Percentiles rank a stretch among this genome's conserved stretches.
Evolutionary conservation across 305 asterid species (phyloP).

Genomic region (Fraxinus greggii): DNA sequence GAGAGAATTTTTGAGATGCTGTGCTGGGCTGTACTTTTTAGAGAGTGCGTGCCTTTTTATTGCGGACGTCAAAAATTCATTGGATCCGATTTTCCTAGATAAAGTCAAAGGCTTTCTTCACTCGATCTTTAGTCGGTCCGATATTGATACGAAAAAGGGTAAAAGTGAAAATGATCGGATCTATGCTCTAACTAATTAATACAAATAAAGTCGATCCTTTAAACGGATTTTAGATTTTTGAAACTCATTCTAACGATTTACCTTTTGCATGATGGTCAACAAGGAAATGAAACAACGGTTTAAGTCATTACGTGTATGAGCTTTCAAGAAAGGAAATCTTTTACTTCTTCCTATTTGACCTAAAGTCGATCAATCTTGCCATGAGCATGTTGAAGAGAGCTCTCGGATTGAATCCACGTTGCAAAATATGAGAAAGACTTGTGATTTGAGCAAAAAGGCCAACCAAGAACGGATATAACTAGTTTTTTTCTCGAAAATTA

Average conservation of each 20-base stretch:
- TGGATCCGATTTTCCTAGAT: slow-evolving; percentile 37
- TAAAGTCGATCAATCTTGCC: background rate
- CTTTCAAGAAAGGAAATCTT: background rate
- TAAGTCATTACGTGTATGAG: background rate
- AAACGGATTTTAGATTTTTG: background rate
- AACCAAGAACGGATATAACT: background rate
- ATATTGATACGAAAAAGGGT: background rate
- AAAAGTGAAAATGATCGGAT: background rate
- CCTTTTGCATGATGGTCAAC: too few relatives aligned
- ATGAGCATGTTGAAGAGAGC: background rate
- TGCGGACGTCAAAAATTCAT: slow-evolving; percentile 56
- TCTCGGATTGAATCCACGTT: background rate
- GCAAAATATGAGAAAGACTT: background rate
- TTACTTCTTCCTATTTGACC: background rate
- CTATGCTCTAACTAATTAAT: background rate
- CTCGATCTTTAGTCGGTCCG: background rate
- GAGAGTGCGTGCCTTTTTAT: slow-evolving; percentile 28
- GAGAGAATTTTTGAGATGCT: slow-evolving; percentile 31
- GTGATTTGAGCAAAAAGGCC: background rate
- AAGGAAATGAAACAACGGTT: background rate
- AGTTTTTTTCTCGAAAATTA: background rate
- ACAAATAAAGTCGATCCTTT: background rate
- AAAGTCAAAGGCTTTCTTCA: slow-evolving; percentile 29
- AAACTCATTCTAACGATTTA: background rate
- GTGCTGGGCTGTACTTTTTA: slow-evolving; percentile 1